Evolutionary conservation across 345 rosid genomes (phyloP).

Genomic region (Mallotus nudiflorus): DNA sequence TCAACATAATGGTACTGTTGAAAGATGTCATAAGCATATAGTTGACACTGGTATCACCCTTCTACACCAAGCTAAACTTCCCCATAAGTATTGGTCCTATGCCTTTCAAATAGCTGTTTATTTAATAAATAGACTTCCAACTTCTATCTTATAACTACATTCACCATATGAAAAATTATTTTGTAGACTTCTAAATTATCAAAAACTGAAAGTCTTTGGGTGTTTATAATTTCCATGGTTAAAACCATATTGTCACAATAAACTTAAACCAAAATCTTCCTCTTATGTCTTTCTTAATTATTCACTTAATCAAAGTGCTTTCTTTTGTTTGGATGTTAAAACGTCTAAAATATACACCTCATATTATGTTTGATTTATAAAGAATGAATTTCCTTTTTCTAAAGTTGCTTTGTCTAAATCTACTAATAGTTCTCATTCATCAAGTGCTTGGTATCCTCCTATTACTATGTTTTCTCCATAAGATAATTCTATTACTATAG

Average conservation of each 20-base stretch:
- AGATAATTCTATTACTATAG: too few species aligned
- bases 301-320: slow-evolving; percentile 1
- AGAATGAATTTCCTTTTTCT: not conserved
- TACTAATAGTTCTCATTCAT: too few species aligned
- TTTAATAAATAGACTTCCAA: not conserved
- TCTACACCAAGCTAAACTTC: not conserved
- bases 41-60: not conserved
- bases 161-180: not conserved
- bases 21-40: not conserved
- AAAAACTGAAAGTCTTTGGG: not conserved
- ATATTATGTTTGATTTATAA: not conserved
- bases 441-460: too few species aligned
- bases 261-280: not conserved
- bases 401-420: too few species aligned
- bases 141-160: not conserved
- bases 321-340: not conserved
- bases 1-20: not conserved
- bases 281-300: not conserved
- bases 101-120: not conserved
- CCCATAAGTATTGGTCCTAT: not conserved
- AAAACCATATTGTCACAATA: not conserved
- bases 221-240: slow-evolving; percentile 7
- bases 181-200: not conserved
- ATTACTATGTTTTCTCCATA: too few species aligned
- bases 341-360: not conserved